Base-by-base conservation (phyloP, 345 rosid species). In the Schrenkiella parvula region DNA sequence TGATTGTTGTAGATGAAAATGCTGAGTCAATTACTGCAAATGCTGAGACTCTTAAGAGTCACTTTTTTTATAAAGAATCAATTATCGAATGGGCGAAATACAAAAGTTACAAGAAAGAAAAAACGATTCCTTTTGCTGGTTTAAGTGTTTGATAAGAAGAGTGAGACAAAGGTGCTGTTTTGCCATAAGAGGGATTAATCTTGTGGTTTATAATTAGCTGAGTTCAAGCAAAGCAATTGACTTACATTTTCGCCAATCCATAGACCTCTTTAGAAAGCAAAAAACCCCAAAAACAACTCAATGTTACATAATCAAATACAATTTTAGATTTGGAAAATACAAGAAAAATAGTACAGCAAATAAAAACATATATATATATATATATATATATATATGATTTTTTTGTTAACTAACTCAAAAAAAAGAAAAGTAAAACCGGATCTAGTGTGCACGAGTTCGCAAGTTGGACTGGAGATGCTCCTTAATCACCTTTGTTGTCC, bases 81-180 rank as follows among this genome's bases (percentile, higher is more conserved):
- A 55, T 31, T 22, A 38, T n/a, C 28, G 56, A 64, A 42, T 21
- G 41, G 15, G 28, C 0, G 47, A 61, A 71, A 61, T 10, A 48
- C 21, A 14, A 51, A 61, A 62, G 52, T 62, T 41, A 52, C 55
- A 51, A 21, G 44, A 41, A 52, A 52, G 21, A 31, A 72, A 53
- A 72, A 51, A 65, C 34, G 66, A 73, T 73, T 65, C 77, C 51
- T 65, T 65, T 73, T 64, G 66, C 72, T 65, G n/a, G 50, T 55
- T 73, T 25, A 23, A 56, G 66, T 65, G 59, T 65, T n/a, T 73
- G 77, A 72, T 65, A 65, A 28, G 50, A 65, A 73, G 51, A 65
- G 6, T 21, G 66, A 65, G 66, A 73, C 60, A 25, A 65, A 56
- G 25, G 21, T 73, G 71, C 66, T 65, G 77, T 65, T 73, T 65